Evolutionary conservation across 805 yeast genomes (phyloP), one percentile per base, ranked within the genome.

Genomic region (Peterozyma xylosa): DNA sequence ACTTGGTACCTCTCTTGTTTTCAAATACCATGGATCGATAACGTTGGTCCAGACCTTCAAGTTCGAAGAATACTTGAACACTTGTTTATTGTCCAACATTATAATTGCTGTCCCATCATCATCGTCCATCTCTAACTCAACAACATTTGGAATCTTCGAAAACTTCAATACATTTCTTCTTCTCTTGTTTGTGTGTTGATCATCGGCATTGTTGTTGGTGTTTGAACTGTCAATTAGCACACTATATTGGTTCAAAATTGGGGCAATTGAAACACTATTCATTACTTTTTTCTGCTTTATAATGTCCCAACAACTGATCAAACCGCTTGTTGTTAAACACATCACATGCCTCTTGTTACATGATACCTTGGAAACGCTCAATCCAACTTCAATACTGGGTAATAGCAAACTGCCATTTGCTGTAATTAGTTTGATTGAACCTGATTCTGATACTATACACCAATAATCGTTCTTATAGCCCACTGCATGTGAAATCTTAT

Each of bases 361-460:
- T 14, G 59, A 57, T 41, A 75, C 45, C 17, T 60, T 62, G 0
- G 71, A 59, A 0, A 77, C 59, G 41, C 68, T 68, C 11, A 60
- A 60, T 0, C 85, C 85, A 3, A 80, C 43, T 52, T 78, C 82
- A 10, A 79, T 54, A 10, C 68, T 57, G 2, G 85, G 80, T 39
- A 65, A 54, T 1, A 70, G 48, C 29, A 64, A 63, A 18, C 71
- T 54, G 0, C 86, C 86, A 6, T 60, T 57, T 0, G 73, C 64
- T 1, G 73, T 58, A 7, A 72, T 51, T 0, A 78, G 49, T 47
- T 73, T 70, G 11, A 82, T 51, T 0, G 76, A 59, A 0, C 89
- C 89, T 30, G 71, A 66, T 39, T 80, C 80, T 0, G 86, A 78
- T 0, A 82, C 68, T 17, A 79, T 55, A 10, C 73, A 73, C 67